These are phyloP conservation scores for Penicillium egyptiacum DNA, from an alignment of 495 filamentous ascomycete species.

Conservation along the genomic window DNA sequence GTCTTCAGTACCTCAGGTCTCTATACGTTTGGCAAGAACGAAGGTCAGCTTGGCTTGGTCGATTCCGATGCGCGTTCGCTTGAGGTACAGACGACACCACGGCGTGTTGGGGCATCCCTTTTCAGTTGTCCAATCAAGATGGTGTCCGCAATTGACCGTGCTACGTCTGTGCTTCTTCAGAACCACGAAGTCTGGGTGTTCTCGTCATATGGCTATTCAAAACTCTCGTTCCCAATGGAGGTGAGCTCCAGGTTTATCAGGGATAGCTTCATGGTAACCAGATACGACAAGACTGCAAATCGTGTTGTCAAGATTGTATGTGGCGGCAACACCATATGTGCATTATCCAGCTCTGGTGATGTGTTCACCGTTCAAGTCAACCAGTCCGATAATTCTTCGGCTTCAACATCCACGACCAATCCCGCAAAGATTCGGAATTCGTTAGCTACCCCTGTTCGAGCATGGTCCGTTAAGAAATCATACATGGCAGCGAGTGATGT, in stretches of 20 bases:
- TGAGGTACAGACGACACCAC: slow-evolving; percentile 74
- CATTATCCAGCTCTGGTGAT: slow-evolving; percentile 78
- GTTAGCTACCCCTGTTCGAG: slow-evolving; percentile 68
- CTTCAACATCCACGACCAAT: slow-evolving; percentile 77
- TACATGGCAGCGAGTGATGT: slow-evolving; percentile 86
- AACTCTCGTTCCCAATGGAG: slow-evolving; percentile 76
- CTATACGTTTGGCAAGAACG: slow-evolving; percentile 94
- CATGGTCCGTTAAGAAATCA: slow-evolving; percentile 78
- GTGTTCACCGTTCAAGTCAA: slow-evolving; percentile 78
- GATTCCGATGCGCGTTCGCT: slow-evolving; percentile 92
- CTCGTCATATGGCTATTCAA: slow-evolving; percentile 88
- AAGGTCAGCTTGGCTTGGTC: slow-evolving; percentile 90
- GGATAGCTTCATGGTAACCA: slow-evolving; percentile 62
- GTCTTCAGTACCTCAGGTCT: slow-evolving; percentile 78
- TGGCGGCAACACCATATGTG: slow-evolving; percentile 87
- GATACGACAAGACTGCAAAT: slow-evolving; percentile 63
- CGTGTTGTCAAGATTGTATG: slow-evolving; percentile 72
- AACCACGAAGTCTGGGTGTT: slow-evolving; percentile 91
- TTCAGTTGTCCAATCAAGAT: slow-evolving; percentile 74
- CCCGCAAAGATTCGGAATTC: slow-evolving; percentile 81
- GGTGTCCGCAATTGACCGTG: slow-evolving; percentile 86
- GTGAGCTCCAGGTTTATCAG: slow-evolving; percentile 67
- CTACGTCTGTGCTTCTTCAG: slow-evolving; percentile 80
- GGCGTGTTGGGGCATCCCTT: slow-evolving; percentile 83
- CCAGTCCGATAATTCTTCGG: slow-evolving; percentile 58